A percentile compares a stretch with the other conserved stretches of the same genome.
phyloP scores from a whole-genome alignment of 306 rosid species.

The Gleditsia sinensis region DNA sequence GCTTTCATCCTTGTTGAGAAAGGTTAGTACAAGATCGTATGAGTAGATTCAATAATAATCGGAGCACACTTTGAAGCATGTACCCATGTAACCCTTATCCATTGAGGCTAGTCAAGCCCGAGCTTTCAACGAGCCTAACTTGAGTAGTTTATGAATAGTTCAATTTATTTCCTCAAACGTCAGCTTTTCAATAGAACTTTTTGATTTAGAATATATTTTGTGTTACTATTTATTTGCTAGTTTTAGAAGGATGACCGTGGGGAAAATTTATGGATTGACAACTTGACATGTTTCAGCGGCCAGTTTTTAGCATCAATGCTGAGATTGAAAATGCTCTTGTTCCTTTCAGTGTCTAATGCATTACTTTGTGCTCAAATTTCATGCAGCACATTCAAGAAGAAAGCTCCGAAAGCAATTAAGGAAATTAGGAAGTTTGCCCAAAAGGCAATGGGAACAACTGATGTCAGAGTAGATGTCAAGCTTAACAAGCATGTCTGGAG shows the following conservation, averaged over 20 bases:
- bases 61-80: neutral
- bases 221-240: neutral
- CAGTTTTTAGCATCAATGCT: neutral
- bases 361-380: neutral
- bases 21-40: too few relatives aligned
- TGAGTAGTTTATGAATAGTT: neutral
- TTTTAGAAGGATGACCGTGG: neutral
- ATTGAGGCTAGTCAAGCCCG: neutral
- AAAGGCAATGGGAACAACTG: slow-evolving; percentile 55
- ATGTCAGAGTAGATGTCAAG: slow-evolving; percentile 57
- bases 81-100: neutral
- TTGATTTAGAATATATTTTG: neutral
- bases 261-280: neutral
- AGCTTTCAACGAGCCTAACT: neutral
- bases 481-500: slow-evolving; percentile 56
- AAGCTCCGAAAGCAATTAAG: slow-evolving; percentile 53
- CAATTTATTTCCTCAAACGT: neutral
- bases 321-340: neutral
- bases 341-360: neutral
- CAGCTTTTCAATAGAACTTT: neutral
- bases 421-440: slow-evolving; percentile 58
- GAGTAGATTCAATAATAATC: too few relatives aligned
- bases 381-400: slow-evolving; percentile 58
- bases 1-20: neutral
- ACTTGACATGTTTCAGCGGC: neutral